Evolutionary conservation across 2,329 filamentous ascomycete genomes (phyloP).

Genomic region (Pseudohalonectria lignicola): DNA sequence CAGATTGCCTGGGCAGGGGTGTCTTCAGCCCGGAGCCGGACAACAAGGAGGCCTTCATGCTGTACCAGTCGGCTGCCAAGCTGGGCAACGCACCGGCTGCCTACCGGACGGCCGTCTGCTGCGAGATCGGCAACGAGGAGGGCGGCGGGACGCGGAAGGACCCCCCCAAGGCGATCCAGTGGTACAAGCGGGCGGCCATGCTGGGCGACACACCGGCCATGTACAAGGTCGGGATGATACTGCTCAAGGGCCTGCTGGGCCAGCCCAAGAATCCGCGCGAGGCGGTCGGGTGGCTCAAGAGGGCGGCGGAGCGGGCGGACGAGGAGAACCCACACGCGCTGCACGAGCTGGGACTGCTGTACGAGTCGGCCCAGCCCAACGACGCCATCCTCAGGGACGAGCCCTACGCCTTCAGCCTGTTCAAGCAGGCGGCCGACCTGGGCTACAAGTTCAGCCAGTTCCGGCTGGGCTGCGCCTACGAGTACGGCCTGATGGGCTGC

Average conservation of each 20-base stretch:
- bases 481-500: slow-evolving; percentile 78
- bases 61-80: slow-evolving; percentile 93
- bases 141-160: slow-evolving; percentile 88
- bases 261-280: slow-evolving; percentile 75
- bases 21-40: slow-evolving; percentile 69
- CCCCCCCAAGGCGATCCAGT: slow-evolving; percentile 88
- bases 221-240: slow-evolving; percentile 98
- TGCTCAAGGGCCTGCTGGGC: slow-evolving; percentile 86
- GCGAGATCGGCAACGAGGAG: slow-evolving; percentile 89
- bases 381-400: slow-evolving; percentile 75
- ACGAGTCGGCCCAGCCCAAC: slow-evolving; percentile 52
- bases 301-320: slow-evolving; percentile 81
- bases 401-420: slow-evolving; percentile 67
- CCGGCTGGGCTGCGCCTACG: slow-evolving; percentile 75
- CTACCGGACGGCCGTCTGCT: slow-evolving; percentile 92
- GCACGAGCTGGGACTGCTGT: slow-evolving; percentile 69
- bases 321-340: slow-evolving; percentile 87
- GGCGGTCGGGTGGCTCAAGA: slow-evolving; percentile 84
- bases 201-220: slow-evolving; percentile 87
- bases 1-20: slow-evolving; percentile 80
- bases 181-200: slow-evolving; percentile 89
- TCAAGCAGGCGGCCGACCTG: slow-evolving; percentile 73
- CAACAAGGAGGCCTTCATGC: slow-evolving; percentile 80
- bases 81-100: slow-evolving; percentile 75
- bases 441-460: slow-evolving; percentile 96